These are phyloP conservation scores for Neodidymelliopsis sp. DNA, from an alignment of 2,329 filamentous ascomycete species.

Conservation along the genomic window DNA sequence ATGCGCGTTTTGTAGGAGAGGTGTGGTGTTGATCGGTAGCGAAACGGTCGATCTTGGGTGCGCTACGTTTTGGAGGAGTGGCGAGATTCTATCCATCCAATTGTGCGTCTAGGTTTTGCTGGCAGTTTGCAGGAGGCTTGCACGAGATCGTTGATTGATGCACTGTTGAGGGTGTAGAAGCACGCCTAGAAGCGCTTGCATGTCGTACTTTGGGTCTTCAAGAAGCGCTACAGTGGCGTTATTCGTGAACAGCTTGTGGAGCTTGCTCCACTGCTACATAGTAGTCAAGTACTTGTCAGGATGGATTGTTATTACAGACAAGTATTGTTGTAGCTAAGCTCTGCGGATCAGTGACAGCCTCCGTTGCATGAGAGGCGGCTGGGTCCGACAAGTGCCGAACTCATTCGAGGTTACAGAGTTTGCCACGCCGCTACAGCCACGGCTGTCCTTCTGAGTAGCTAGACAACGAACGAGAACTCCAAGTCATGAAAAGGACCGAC, in stretches of 20 bases:
- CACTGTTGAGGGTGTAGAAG: background rate
- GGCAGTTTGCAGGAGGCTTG: conserved; percentile 3
- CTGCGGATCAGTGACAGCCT: background rate
- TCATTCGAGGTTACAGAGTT: background rate
- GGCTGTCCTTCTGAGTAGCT: background rate
- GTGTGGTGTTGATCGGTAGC: conserved; percentile 11
- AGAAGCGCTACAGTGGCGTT: background rate
- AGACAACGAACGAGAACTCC: background rate
- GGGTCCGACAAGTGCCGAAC: conserved; percentile 1
- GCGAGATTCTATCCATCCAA: conserved; percentile 8
- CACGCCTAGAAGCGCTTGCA: background rate
- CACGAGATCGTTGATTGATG: conserved; percentile 1
- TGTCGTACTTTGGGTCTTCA: background rate
- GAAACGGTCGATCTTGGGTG: conserved; percentile 8
- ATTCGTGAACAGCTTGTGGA: background rate
- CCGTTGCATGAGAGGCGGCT: background rate
- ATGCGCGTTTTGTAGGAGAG: background rate
- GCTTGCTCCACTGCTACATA: background rate
- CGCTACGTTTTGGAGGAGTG: conserved; percentile 2
- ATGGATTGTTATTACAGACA: background rate
- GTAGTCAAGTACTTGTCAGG: background rate
- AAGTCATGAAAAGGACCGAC: background rate
- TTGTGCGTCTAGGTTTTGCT: background rate
- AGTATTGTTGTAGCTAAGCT: too few relatives aligned
- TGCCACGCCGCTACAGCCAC: conserved; percentile 1